Evolutionary conservation across 2,329 filamentous ascomycete species (phyloP), one percentile per base, ranked within the genome.

Genomic region (Chaetomiaceae sp.): DNA sequence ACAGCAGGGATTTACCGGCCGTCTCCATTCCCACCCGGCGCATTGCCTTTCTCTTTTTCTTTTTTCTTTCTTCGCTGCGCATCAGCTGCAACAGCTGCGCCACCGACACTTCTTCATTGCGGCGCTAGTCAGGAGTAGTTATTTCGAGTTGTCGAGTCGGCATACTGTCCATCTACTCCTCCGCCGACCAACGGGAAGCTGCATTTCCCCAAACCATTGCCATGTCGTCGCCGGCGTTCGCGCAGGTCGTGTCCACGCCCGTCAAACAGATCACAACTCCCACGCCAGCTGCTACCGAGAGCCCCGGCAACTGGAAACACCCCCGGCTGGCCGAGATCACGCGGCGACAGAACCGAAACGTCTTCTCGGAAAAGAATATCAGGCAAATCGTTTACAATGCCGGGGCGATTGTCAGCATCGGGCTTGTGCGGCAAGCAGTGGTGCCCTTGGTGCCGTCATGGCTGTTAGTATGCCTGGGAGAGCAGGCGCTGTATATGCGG

Each of bases 311-410:
- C 65, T 99, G 93, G 92, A 82, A 84, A 63, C 93, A 99, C 67
- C 93, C 93, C 30, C 83, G 86, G 56, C 78, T 96, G 58, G 79
- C 89, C 62, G 92, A 97, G 70, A 95, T 99, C 65, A 83, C 87
- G 14, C 79, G 80, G 56, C 83, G 93, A 45, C 87, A 90, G 65
- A 85, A 88, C 66, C 85, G 84, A 17, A 82, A 83, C 13, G 87
- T 78, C 42, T 96, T 97, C 66, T 82, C 84, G 50, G 83, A 91
- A 60, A 81, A 80, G 65, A 92, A 96, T 58, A 70, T 93, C 43
- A 79, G 76, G 54, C 79, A 76, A 47, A 82, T 95, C 45, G 65
- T 82, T 25, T 82, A 84, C 69, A 96, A 95, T 66, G 66, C 77
- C 1, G 70, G 67, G 9, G 74, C 83, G 4, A 47, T 66, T n/a